Percentiles rank a stretch among this genome's conserved stretches.
Conservation (phyloP, 192 early-diverging fungal species). For the Thoreauomyces humboldtii region DNA sequence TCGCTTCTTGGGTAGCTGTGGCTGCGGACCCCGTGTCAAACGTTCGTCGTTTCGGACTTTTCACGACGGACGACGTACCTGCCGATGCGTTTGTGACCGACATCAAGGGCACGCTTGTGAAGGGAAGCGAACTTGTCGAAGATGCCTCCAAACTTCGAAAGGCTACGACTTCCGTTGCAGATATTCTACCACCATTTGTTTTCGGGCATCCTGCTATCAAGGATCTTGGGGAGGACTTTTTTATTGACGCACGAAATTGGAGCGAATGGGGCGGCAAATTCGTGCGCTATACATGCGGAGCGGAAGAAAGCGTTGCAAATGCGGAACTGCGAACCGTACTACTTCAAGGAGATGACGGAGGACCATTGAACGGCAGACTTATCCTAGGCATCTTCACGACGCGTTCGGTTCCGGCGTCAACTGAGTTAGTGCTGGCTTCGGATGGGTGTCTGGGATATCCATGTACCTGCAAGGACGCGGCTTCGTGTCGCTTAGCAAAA, state of each 20-base stretch:
- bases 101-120: slow-evolving; percentile 58
- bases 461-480: slow-evolving; percentile 33
- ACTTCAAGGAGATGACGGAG: slow-evolving; percentile 8
- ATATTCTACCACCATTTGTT: slow-evolving; percentile 29
- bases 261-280: slow-evolving; percentile 33
- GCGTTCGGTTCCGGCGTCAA: slow-evolving; percentile 13
- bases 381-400: slow-evolving; percentile 36
- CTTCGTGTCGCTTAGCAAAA: slow-evolving; percentile 16
- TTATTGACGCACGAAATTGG: slow-evolving; percentile 38
- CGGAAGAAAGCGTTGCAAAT: slow-evolving; percentile 20
- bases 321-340: slow-evolving; percentile 31
- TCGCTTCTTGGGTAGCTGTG: slow-evolving; percentile 8
- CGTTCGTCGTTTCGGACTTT: slow-evolving; percentile 44
- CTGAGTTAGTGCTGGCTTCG: slow-evolving; percentile 36
- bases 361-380: slow-evolving; percentile 21
- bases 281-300: slow-evolving; percentile 36
- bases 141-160: neutral
- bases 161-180: no score
- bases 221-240: slow-evolving; percentile 3
- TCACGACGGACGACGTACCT: slow-evolving; percentile 57
- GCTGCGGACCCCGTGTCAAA: slow-evolving; percentile 8
- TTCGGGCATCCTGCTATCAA: slow-evolving; percentile 28
- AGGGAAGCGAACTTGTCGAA: neutral
- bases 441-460: slow-evolving; percentile 28
- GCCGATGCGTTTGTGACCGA: slow-evolving; percentile 66